These are phyloP conservation scores for Mortierella claussenii DNA, from an alignment of 192 early-diverging fungal species.

Conservation along the genomic window DNA sequence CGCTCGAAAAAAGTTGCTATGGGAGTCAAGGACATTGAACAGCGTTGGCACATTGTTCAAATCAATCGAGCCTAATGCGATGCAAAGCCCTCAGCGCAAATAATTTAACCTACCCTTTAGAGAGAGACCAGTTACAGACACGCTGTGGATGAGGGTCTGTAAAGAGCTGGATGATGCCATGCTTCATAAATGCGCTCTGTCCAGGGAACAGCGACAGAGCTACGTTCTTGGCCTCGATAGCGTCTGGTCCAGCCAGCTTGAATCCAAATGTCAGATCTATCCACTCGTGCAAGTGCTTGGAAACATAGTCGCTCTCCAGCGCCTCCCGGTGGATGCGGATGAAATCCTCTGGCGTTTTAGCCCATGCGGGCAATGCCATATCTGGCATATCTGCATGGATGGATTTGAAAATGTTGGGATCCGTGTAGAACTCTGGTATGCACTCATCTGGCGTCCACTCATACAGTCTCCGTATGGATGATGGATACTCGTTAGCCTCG, in stretches of 20 bases:
- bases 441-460: constrained; percentile 81
- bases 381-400: constrained; percentile 74
- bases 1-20: constrained; percentile 37
- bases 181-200: constrained; percentile 85
- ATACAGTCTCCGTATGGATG: constrained; percentile 68
- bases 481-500: constrained; percentile 75
- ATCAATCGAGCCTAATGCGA: no score
- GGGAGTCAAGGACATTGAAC: no score
- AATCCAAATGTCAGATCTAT: constrained; percentile 92
- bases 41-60: no score
- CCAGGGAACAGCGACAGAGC: constrained; percentile 73
- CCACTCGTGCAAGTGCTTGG: constrained; percentile 82
- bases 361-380: constrained; percentile 80
- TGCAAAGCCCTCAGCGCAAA: no score
- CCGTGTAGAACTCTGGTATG: constrained; percentile 78
- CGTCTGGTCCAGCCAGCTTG: constrained; percentile 81
- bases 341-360: constrained; percentile 81
- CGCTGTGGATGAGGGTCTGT: constrained; percentile 82
- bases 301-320: constrained; percentile 79
- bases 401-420: constrained; percentile 70
- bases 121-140: constrained; percentile 58
- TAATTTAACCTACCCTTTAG: constrained; percentile 53
- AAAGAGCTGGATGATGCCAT: constrained; percentile 84
- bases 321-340: constrained; percentile 84
- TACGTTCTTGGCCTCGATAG: constrained; percentile 83